phyloP scores from a whole-genome alignment of 208 protist genomes.

The Leishmania amazonensis region DNA sequence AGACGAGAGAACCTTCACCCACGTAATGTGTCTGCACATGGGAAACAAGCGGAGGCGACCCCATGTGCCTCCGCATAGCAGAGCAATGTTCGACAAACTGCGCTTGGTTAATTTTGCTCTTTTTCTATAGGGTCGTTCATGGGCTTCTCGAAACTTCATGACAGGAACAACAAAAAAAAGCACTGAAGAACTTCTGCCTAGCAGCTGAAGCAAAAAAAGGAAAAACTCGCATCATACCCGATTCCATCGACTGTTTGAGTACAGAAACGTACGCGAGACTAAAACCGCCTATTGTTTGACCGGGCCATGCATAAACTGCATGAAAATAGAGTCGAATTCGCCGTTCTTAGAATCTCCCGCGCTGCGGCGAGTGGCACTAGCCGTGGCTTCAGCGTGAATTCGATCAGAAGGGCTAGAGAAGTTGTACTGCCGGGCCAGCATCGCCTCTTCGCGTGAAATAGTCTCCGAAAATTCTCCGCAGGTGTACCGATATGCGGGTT shows the following conservation, averaged over 20 bases:
- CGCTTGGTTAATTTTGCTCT: neutral
- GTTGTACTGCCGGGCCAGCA: conserved; percentile 34
- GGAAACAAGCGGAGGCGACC: neutral
- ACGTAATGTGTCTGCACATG: neutral
- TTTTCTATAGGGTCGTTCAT: neutral
- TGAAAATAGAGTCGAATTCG: conserved; percentile 30
- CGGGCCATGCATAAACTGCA: conserved; percentile 23
- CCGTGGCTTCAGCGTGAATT: conserved; percentile 3
- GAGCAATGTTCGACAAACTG: neutral
- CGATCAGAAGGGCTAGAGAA: conserved; percentile 26
- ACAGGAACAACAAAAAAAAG: conserved; percentile 1
- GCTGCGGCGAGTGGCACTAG: conserved; percentile 13
- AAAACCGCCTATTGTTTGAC: neutral
- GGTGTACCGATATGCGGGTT: conserved; percentile 30
- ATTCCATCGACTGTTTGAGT: neutral
- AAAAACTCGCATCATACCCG: neutral
- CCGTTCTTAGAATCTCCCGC: conserved; percentile 2
- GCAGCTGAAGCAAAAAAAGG: conserved; percentile 7
- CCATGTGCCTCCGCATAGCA: neutral
- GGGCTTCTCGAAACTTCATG: neutral
- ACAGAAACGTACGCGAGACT: neutral
- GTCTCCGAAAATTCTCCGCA: conserved; percentile 24
- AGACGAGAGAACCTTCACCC: neutral
- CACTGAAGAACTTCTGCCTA: neutral
- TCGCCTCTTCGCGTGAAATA: conserved; percentile 29